Percentiles rank a stretch among this genome's conserved stretches.
Conservation (phyloP, 1,284 basidiomycete genomes). For the Ganoderma lingzhi region DNA sequence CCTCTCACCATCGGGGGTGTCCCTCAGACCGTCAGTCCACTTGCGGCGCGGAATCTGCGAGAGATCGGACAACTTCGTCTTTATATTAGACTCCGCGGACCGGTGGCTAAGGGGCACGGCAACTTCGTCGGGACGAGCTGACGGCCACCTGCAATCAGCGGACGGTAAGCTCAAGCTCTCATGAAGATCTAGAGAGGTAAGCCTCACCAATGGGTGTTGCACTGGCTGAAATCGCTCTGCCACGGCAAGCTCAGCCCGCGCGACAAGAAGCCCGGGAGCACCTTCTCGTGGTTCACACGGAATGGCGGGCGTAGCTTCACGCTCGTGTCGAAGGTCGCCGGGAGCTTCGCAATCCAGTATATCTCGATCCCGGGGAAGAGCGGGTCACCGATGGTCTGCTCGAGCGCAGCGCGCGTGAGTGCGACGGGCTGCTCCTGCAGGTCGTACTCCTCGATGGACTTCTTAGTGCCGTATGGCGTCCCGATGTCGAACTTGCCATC, state of each 20-base stretch:
- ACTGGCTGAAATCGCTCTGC: conserved; percentile 33
- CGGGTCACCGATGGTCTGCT: conserved; percentile 44
- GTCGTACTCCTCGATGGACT: conserved; percentile 29
- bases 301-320: conserved; percentile 25
- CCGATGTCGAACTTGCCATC: conserved; percentile 35
- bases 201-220: conserved; percentile 31
- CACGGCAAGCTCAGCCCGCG: conserved; percentile 33
- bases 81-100: background rate
- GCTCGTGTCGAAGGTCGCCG: conserved; percentile 7
- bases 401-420: conserved; percentile 41
- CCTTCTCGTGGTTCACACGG: conserved; percentile 22
- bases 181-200: background rate
- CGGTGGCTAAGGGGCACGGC: background rate
- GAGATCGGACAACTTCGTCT: background rate
- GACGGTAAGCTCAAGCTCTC: background rate
- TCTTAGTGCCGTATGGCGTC: conserved; percentile 10
- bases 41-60: background rate
- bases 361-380: conserved; percentile 42
- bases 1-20: background rate
- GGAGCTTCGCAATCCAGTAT: conserved; percentile 25
- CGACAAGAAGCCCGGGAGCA: conserved; percentile 25
- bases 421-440: conserved; percentile 33
- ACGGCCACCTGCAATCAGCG: background rate
- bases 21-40: background rate
- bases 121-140: background rate